Percentiles rank a stretch among this genome's conserved stretches.
These are phyloP conservation scores for Ceriops tagal DNA, from an alignment of 345 rosid species.

Conservation along the genomic window DNA sequence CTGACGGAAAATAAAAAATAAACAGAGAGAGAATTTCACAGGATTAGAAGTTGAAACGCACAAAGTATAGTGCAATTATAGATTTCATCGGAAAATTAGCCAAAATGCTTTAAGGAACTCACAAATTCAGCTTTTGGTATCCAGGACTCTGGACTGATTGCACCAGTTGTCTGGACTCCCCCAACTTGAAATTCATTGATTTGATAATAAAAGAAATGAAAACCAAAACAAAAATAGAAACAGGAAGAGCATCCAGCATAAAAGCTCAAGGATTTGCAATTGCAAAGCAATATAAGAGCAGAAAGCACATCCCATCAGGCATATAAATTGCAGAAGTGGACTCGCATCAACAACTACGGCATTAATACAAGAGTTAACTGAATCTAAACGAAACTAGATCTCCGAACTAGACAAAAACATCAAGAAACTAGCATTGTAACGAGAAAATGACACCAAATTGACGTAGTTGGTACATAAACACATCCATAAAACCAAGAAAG, in stretches of 20 bases:
- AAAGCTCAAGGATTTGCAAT: not conserved
- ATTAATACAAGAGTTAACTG: not conserved
- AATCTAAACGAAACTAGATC: constrained; percentile 8
- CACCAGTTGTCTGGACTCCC: no score
- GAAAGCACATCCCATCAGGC: not conserved
- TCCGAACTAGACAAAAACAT: not conserved
- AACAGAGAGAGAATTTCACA: no score
- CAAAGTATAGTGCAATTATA: no score
- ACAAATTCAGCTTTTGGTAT: no score
- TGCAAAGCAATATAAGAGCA: not conserved
- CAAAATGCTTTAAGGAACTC: no score
- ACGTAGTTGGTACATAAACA: no score
- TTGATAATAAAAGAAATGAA: not conserved
- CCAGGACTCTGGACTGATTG: no score
- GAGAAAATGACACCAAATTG: not conserved
- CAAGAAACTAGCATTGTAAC: constrained; percentile 1
- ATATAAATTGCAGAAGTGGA: not conserved
- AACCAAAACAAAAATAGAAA: not conserved
- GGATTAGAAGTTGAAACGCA: no score
- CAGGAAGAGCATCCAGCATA: not conserved
- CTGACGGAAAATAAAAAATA: no score
- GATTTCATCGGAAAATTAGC: no score
- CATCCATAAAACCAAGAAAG: no score
- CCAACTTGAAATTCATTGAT: not conserved
- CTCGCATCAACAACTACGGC: not conserved